A percentile compares a stretch with the other conserved stretches of the same genome.
Conservation (phyloP, 345 rosid species). For the Camelina laxa region DNA sequence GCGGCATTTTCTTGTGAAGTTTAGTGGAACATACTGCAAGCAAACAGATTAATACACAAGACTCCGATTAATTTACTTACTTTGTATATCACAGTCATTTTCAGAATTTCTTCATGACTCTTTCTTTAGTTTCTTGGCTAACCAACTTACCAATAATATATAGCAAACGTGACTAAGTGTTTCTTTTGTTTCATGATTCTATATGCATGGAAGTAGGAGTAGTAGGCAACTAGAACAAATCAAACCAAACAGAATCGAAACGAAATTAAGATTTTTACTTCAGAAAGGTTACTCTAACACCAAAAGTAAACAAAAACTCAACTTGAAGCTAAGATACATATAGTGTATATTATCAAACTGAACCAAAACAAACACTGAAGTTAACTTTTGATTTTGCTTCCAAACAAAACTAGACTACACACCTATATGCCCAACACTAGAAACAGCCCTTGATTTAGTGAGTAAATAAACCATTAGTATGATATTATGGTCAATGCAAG, state of each 20-base stretch:
- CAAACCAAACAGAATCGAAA: background rate
- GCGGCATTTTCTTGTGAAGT: conserved; percentile 10
- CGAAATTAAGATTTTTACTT: background rate
- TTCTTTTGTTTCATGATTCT: no score
- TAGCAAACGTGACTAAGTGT: background rate
- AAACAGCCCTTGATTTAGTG: no score
- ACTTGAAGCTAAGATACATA: background rate
- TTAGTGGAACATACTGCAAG: conserved; percentile 12
- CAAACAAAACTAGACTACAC: background rate
- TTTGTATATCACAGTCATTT: background rate
- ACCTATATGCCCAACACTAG: background rate
- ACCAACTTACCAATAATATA: background rate
- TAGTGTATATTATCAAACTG: no score
- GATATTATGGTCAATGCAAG: background rate
- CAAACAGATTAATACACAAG: background rate
- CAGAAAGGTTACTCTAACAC: background rate
- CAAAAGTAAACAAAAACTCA: background rate
- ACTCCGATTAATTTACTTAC: background rate
- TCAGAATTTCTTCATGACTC: no score
- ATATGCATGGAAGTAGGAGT: background rate
- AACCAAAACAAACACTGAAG: background rate
- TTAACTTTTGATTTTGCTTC: background rate
- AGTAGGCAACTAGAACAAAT: background rate
- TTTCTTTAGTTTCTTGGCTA: background rate
- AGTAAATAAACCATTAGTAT: background rate